Conservation (phyloP, 306 rosid species). For the Begonia loranthoides region DNA sequence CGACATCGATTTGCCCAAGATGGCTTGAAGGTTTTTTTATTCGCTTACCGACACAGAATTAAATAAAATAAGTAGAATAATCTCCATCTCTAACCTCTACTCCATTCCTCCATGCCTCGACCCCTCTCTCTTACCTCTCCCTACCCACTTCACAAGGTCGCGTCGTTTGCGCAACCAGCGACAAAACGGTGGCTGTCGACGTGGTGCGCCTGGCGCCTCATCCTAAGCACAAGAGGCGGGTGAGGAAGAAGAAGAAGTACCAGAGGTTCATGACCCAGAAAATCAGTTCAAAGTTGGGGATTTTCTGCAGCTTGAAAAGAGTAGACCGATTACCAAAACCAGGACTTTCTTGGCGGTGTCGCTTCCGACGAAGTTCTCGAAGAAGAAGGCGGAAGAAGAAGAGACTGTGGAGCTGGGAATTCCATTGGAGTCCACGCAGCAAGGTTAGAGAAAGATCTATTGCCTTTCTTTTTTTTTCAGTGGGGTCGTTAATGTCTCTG, state of each 20-base stretch:
- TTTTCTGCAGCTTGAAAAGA: slow-evolving; percentile 53
- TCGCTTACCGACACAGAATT: no score
- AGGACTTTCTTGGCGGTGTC: slow-evolving; percentile 69
- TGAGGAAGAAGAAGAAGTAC: slow-evolving; percentile 91
- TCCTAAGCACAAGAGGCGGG: slow-evolving; percentile 75
- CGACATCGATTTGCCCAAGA: no score
- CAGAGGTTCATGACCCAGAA: slow-evolving; percentile 85
- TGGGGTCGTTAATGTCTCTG: no score
- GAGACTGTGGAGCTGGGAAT: slow-evolving; percentile 32
- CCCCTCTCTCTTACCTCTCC: slow-evolving; percentile 35
- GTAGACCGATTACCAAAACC: slow-evolving; percentile 76
- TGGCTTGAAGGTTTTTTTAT: no score
- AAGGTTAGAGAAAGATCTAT: slow-evolving; percentile 8
- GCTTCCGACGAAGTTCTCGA: slow-evolving; percentile 17
- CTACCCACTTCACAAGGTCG: slow-evolving; percentile 55
- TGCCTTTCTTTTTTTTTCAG: slow-evolving; percentile 3
- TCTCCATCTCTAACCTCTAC: slow-evolving; percentile 28
- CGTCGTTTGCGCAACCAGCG: slow-evolving; percentile 55
- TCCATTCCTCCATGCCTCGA: slow-evolving; percentile 44
- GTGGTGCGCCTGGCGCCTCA: slow-evolving; percentile 82
- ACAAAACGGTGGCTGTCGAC: slow-evolving; percentile 81
- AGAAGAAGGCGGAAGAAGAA: slow-evolving; percentile 5
- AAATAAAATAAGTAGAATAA: no score
- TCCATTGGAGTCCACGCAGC: slow-evolving; percentile 58
- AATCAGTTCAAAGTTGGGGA: slow-evolving; percentile 80